phyloP scores from a whole-genome alignment of 176 grass and related monocot species.

The Ananas comosus region DNA sequence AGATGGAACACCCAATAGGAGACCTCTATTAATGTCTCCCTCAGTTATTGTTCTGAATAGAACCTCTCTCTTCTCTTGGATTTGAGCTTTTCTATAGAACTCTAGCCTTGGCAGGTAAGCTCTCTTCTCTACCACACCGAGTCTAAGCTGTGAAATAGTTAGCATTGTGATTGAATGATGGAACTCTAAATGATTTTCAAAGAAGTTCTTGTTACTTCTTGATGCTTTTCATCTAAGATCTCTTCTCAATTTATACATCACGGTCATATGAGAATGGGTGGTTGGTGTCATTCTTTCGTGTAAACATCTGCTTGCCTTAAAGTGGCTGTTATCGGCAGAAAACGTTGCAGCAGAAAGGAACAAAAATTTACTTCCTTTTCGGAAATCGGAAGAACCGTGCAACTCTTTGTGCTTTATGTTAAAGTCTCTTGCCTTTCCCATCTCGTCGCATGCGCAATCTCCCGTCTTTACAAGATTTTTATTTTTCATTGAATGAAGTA shows the following conservation, averaged over 20 bases:
- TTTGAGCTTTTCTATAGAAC: background rate
- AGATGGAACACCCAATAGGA: background rate
- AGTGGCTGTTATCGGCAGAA: background rate
- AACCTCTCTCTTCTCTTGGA: background rate
- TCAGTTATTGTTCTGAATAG: background rate
- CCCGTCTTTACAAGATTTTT: background rate
- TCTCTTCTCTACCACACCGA: background rate
- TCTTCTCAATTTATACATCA: background rate
- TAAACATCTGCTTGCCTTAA: background rate
- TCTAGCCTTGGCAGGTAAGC: background rate
- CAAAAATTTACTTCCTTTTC: background rate
- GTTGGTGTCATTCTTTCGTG: constrained; percentile 5
- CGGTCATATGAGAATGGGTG: background rate
- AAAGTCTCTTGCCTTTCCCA: background rate
- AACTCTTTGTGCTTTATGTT: background rate
- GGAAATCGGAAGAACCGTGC: background rate
- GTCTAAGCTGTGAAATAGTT: background rate
- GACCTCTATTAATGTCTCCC: background rate
- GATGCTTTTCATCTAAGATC: background rate
- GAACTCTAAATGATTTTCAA: background rate
- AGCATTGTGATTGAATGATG: constrained; percentile 1
- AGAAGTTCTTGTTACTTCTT: background rate
- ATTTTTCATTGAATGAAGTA: too few species aligned
- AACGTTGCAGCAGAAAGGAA: background rate
- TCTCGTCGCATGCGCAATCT: background rate